Evolutionary conservation across 352 stramenopile species (phyloP).

Genomic region (Halophytophthora polymorphica): DNA sequence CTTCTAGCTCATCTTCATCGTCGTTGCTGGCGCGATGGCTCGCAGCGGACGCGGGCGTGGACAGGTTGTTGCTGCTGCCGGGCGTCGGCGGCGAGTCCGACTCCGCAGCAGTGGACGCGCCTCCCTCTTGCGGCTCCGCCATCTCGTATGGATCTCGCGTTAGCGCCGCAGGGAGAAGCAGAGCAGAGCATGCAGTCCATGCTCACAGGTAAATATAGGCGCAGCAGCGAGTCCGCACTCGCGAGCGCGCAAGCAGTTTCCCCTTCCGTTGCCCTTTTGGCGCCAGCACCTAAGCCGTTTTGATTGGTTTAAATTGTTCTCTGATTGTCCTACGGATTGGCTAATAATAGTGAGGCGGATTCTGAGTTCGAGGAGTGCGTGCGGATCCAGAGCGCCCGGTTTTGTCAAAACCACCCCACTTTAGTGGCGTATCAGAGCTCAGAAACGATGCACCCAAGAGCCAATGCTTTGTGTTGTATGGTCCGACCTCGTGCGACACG

Average conservation of each 20-base stretch:
- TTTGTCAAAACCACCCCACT: too few species aligned
- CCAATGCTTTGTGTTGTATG: too few species aligned
- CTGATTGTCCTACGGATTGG: too few species aligned
- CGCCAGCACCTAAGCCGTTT: too few species aligned
- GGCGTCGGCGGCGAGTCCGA: constrained; percentile 1
- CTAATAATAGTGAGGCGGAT: too few species aligned
- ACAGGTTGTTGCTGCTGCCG: constrained; percentile 9
- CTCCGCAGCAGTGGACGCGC: not conserved
- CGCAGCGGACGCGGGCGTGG: constrained; percentile 1
- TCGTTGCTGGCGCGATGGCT: constrained; percentile 7
- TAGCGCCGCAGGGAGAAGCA: not conserved
- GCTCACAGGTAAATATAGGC: not conserved
- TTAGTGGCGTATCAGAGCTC: too few species aligned
- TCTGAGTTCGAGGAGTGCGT: too few species aligned
- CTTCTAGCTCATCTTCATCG: constrained; percentile 6
- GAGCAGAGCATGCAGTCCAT: not conserved
- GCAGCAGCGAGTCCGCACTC: not conserved
- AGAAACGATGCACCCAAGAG: too few species aligned
- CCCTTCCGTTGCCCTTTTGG: not conserved
- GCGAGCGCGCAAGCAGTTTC: too few species aligned
- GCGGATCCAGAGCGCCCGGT: too few species aligned
- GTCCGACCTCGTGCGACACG: too few species aligned
- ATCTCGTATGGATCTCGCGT: not conserved
- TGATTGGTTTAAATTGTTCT: too few species aligned
- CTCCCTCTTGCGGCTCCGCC: constrained; percentile 10